Percentiles rank a stretch among this genome's conserved stretches.
Conservation (phyloP, 2,329 filamentous ascomycete genomes). For the Fusarium stilboides region DNA sequence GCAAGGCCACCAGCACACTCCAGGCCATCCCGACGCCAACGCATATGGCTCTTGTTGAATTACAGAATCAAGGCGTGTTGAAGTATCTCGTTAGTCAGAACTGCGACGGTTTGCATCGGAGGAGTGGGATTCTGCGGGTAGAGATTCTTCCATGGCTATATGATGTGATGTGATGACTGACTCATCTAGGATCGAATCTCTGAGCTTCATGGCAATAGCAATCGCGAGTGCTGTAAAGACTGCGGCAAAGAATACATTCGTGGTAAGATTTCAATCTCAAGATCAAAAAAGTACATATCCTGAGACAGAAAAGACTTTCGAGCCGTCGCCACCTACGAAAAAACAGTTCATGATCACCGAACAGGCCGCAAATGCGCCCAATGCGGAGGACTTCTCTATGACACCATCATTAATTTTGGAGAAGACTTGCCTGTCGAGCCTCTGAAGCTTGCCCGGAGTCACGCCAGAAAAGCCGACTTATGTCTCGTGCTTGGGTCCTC, state of each 20-base stretch:
- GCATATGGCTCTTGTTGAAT: conserved; percentile 63
- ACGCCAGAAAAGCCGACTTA: conserved; percentile 60
- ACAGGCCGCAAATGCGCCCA: conserved; percentile 61
- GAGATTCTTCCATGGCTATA: background rate
- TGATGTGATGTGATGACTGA: accelerated
- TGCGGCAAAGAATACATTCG: conserved; percentile 64
- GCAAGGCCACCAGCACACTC: conserved; percentile 55
- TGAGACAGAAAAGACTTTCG: conserved; percentile 56
- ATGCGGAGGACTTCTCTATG: conserved; percentile 58
- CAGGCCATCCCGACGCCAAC: conserved; percentile 62
- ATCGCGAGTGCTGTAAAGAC: conserved; percentile 61
- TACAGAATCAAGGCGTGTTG: conserved; percentile 59
- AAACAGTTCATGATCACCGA: conserved; percentile 61
- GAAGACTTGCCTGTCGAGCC: conserved; percentile 54
- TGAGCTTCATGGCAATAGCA: conserved; percentile 65
- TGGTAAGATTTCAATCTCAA: conserved; percentile 43
- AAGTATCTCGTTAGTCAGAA: conserved; percentile 62
- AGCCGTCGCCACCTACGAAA: conserved; percentile 61
- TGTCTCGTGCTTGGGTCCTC: conserved; percentile 64
- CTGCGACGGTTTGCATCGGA: conserved; percentile 60
- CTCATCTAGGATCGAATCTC: conserved; percentile 58
- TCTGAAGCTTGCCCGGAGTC: conserved; percentile 53
- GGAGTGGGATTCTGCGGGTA: conserved; percentile 63
- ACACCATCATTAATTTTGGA: conserved; percentile 64
- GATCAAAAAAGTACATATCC: background rate